phyloP scores from a whole-genome alignment of 768 basidiomycete genomes.

The Tremella yokohamensis region DNA sequence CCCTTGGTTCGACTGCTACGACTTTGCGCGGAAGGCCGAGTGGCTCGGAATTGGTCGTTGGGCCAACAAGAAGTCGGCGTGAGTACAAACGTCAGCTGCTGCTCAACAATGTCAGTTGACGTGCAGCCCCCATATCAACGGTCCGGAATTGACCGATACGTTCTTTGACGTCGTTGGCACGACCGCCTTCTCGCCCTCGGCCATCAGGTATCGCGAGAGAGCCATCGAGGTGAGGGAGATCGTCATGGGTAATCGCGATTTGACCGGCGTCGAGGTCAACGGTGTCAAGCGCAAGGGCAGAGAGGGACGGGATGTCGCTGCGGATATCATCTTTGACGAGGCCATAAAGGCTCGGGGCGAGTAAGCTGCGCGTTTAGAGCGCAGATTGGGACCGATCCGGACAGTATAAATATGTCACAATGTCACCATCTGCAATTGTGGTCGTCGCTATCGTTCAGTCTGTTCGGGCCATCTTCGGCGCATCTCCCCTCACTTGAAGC shows the following conservation, averaged over 20 bases:
- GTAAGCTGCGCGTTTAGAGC: too few species aligned
- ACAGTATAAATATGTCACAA: too few species aligned
- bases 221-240: constrained; percentile 1
- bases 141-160: constrained; percentile 2
- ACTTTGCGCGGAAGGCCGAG: constrained; percentile 15
- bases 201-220: not conserved
- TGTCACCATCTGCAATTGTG: too few species aligned
- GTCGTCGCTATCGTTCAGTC: too few species aligned
- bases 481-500: too few species aligned
- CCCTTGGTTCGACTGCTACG: constrained; percentile 24
- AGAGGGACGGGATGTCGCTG: constrained; percentile 15
- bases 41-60: constrained; percentile 18
- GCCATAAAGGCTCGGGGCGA: too few species aligned
- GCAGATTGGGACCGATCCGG: too few species aligned
- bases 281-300: not conserved
- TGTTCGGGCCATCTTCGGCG: too few species aligned
- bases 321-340: constrained; percentile 1
- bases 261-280: not conserved
- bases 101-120: not conserved
- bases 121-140: not conserved
- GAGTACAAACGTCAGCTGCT: not conserved
- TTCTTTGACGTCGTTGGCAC: constrained; percentile 12
- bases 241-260: not conserved
- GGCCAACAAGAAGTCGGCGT: constrained; percentile 19
- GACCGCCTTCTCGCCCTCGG: not conserved